Base-by-base conservation (phyloP, 768 basidiomycete species). In the Brasilioporus rufonigricans region DNA sequence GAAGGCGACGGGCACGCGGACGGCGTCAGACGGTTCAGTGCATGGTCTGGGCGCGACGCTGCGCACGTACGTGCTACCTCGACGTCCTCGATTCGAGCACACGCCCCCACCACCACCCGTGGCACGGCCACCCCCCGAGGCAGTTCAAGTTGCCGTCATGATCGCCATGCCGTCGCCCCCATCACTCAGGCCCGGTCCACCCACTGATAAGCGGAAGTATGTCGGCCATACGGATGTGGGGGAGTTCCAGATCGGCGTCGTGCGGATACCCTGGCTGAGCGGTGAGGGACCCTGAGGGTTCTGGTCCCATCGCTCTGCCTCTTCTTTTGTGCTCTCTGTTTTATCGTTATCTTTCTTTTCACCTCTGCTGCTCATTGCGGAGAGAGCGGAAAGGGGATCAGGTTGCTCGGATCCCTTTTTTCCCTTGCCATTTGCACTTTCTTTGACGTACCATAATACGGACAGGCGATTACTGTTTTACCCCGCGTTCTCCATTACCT, bases 171-270 rank as follows among this genome's bases (percentile, higher is more conserved):
- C 81, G 8, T 64, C 65, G 9, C 63, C 48, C 2, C 36, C 50
- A 7, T 45, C 48, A 21, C 48, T 13, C 11, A 8, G 24, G n/a
- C 36, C 45, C 6, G 21, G 27, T 29, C 18, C 29, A 13, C 24
- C 18, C 33, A 31, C 26, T 0, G 29, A 36, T 14, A 26, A 31
- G 10, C 40, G 32, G 29, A 6, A 16, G 1, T 59, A 19, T 38
- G 58, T 56, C 31, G 59, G 60, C 45, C 50, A 58, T 39, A 6
- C 53, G 4, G 33, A 50, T 18, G 50, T 61, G 12, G 64, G 70
- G 10, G 77, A 75, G 55, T 76, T 76, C 57, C 72, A 81, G 64
- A 73, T 82, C 48, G 81, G 81, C 12, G 68, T 79, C 32, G 51
- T 71, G 12, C 70, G 63, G 21, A 59, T 77, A 36, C 72, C 73